A percentile compares a stretch with the other conserved stretches of the same genome.
Conservation (phyloP, 169 alveolate genomes). For the Plasmodium billcollinsi region DNA sequence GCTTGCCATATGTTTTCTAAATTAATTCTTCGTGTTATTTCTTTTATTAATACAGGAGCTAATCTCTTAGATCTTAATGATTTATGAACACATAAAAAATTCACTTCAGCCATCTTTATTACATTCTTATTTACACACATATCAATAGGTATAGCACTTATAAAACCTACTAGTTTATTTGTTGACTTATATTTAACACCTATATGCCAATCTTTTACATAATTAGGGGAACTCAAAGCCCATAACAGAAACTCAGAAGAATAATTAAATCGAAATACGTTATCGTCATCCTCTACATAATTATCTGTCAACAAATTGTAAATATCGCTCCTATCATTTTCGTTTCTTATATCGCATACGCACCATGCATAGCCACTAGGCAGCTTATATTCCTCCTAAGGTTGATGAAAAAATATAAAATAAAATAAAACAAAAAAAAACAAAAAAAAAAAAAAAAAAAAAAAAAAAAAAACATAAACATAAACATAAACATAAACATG, state of each 20-base stretch:
- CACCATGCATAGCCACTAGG: constrained; percentile 96
- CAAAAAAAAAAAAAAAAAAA: background rate
- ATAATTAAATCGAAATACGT: constrained; percentile 97
- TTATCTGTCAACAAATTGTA: constrained; percentile 90
- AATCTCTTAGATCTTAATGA: constrained; percentile 96
- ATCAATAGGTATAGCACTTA: constrained; percentile 96
- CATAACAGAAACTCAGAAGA: constrained; percentile 95
- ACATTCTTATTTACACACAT: constrained; percentile 85
- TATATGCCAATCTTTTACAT: constrained; percentile 92
- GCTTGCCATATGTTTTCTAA: constrained; percentile 97
- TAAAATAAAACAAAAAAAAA: constrained; percentile 7
- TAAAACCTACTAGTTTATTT: constrained; percentile 93
- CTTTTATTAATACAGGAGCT: constrained; percentile 96
- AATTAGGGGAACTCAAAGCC: constrained; percentile 96
- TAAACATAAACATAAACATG: background rate
- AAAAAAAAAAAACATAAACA: background rate
- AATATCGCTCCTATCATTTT: constrained; percentile 80
- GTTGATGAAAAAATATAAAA: background rate
- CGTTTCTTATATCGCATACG: constrained; percentile 91
- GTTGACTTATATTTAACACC: constrained; percentile 93
- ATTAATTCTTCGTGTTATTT: constrained; percentile 98
- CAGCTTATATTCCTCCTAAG: constrained; percentile 89
- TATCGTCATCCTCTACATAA: constrained; percentile 98
- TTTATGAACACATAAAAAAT: constrained; percentile 98
- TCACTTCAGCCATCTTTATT: constrained; percentile 95